Percentiles rank a stretch among this genome's conserved stretches.
phyloP scores from a whole-genome alignment of 1,284 basidiomycete species.

The Ustanciosporium gigantosporum region DNA sequence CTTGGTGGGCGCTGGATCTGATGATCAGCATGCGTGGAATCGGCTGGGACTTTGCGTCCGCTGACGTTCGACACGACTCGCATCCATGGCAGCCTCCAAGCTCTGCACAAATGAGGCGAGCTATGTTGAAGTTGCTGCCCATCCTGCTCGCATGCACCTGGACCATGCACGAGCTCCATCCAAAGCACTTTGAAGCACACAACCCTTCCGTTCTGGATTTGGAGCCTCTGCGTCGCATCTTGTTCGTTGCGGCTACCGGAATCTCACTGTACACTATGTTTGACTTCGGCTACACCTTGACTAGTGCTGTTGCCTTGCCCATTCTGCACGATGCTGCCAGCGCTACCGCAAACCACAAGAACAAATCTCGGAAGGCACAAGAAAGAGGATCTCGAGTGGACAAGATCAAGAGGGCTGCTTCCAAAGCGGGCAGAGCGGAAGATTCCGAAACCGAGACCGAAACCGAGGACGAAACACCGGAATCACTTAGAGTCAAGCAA shows the following conservation, averaged over 20 bases:
- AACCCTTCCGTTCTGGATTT: conserved; percentile 33
- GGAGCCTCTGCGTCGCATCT: conserved; percentile 8
- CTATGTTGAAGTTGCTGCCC: conserved; percentile 31
- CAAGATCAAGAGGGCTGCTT: conserved; percentile 3
- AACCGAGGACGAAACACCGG: conserved; percentile 17
- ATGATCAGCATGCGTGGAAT: conserved; percentile 49
- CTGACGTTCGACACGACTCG: conserved; percentile 41
- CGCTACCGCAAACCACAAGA: not conserved
- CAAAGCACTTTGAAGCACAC: conserved; percentile 10
- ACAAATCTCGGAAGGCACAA: not conserved
- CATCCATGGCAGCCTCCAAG: conserved; percentile 43
- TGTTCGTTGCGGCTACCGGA: conserved; percentile 38
- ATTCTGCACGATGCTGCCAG: conserved; percentile 21
- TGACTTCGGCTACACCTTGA: conserved; percentile 44
- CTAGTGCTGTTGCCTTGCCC: conserved; percentile 30
- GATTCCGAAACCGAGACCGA: conserved; percentile 32
- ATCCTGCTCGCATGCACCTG: conserved; percentile 23
- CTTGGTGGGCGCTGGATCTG: conserved; percentile 44
- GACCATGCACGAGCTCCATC: conserved; percentile 22
- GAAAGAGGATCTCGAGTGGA: not conserved
- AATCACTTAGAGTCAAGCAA: conserved; percentile 6
- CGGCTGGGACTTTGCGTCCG: conserved; percentile 43
- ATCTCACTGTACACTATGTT: conserved; percentile 43
- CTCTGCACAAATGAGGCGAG: conserved; percentile 26
- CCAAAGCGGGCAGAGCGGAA: not conserved